Evolutionary conservation across 1,139 yeast species (phyloP).

Genomic region (Pichia sp.): DNA sequence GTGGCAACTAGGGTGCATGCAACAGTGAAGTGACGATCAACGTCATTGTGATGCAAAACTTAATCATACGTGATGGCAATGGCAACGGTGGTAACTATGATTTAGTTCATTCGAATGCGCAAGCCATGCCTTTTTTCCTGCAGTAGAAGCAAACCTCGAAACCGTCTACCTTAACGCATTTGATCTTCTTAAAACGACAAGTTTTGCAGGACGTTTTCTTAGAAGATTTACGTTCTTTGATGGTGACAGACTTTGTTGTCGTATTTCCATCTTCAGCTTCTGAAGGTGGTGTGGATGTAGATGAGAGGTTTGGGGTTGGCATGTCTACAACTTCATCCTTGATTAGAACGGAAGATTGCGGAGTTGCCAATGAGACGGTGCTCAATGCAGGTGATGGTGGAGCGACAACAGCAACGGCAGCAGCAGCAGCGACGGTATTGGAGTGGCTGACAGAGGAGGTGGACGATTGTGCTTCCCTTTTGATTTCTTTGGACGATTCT

Average conservation of each 20-base stretch:
- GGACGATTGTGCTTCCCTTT: too few species aligned
- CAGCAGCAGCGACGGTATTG: too few species aligned
- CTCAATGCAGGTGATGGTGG: not conserved
- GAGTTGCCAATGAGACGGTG: not conserved
- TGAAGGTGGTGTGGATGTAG: not conserved
- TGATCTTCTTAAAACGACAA: slow-evolving; percentile 27
- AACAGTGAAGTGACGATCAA: too few species aligned
- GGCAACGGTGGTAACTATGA: not conserved
- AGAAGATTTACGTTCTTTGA: slow-evolving; percentile 13
- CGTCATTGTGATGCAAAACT: too few species aligned
- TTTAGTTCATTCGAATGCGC: slow-evolving; percentile 5
- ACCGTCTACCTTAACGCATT: slow-evolving; percentile 25
- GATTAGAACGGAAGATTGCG: too few species aligned
- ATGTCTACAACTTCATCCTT: too few species aligned
- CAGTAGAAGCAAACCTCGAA: slow-evolving; percentile 21
- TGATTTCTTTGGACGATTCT: not conserved
- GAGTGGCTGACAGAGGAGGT: too few species aligned
- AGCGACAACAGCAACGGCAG: too few species aligned
- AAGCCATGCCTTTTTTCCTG: slow-evolving; percentile 20
- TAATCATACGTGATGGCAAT: too few species aligned
- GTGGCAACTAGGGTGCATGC: too few species aligned
- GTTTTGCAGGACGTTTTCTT: slow-evolving; percentile 27
- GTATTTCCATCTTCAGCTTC: not conserved
- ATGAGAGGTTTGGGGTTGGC: not conserved
- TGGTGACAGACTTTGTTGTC: not conserved